Percentiles rank a stretch among this genome's conserved stretches.
phyloP scores from a whole-genome alignment of 441 rosid genomes.

The Croton laevigatus region DNA sequence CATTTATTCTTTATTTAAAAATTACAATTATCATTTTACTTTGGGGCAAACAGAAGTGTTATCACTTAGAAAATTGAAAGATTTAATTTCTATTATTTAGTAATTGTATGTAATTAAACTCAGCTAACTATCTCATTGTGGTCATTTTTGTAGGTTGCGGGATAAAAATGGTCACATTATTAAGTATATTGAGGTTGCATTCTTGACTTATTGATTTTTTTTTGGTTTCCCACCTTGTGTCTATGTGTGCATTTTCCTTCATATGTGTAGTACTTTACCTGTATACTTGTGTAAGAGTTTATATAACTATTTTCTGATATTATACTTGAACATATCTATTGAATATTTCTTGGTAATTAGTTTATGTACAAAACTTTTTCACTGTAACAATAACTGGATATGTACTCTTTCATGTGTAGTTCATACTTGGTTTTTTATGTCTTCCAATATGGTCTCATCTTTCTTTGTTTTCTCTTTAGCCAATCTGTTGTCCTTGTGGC shows the following conservation, averaged over 20 bases:
- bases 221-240: slow-evolving; percentile 1
- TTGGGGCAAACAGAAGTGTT: neutral
- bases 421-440: neutral
- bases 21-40: neutral
- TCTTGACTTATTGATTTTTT: slow-evolving; percentile 4
- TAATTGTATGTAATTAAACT: neutral
- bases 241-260: neutral
- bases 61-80: neutral
- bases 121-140: slow-evolving; percentile 18
- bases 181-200: slow-evolving; percentile 62
- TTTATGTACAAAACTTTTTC: neutral
- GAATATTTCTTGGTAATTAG: neutral
- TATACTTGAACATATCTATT: neutral
- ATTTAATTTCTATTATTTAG: slow-evolving; percentile 1
- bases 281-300: neutral
- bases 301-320: neutral
- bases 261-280: neutral
- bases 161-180: slow-evolving; percentile 72
- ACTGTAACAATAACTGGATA: neutral
- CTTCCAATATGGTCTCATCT: slow-evolving; percentile 1
- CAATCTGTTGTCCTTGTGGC: slow-evolving; percentile 94
- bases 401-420: neutral
- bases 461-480: slow-evolving; percentile 32
- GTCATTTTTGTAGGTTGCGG: slow-evolving; percentile 49
- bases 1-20: neutral